phyloP scores from a whole-genome alignment of 2,329 filamentous ascomycete species.

The Dendrostoma leiphaemia region DNA sequence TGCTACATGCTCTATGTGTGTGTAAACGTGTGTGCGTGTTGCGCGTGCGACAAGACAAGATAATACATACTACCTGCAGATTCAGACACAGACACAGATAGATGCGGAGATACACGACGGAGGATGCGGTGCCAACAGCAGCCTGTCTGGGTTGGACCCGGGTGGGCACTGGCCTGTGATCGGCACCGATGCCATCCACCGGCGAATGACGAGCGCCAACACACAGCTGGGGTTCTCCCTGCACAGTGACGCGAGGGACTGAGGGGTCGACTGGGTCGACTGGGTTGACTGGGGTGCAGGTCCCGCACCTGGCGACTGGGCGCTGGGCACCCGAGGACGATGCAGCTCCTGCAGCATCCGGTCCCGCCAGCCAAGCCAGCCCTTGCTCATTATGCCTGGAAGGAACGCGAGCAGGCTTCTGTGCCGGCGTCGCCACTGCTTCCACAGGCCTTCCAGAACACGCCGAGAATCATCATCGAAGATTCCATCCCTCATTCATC shows the following conservation, averaged over 20 bases:
- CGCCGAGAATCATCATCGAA: slow-evolving; percentile 5
- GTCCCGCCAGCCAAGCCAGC: neutral
- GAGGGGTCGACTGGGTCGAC: no score
- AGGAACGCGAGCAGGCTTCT: neutral
- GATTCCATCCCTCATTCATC: neutral
- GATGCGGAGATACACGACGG: no score
- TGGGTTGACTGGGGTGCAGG: no score
- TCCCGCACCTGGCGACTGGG: no score
- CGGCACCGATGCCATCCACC: neutral
- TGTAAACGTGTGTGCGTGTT: no score
- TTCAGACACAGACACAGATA: no score
- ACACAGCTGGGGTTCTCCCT: neutral
- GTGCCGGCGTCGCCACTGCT: slow-evolving; percentile 2
- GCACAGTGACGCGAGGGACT: neutral
- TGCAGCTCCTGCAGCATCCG: neutral
- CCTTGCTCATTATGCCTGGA: neutral
- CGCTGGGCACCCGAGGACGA: no score
- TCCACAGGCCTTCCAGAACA: slow-evolving; percentile 8
- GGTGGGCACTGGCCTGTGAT: neutral
- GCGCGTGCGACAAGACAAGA: neutral
- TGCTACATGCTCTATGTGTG: neutral
- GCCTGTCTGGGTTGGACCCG: neutral
- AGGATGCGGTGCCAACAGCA: neutral
- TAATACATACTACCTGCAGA: no score
- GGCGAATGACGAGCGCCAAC: neutral